A percentile compares a stretch with the other conserved stretches of the same genome.
Conservation (phyloP, 2,329 filamentous ascomycete genomes). For the Exophiala alcalophila region DNA sequence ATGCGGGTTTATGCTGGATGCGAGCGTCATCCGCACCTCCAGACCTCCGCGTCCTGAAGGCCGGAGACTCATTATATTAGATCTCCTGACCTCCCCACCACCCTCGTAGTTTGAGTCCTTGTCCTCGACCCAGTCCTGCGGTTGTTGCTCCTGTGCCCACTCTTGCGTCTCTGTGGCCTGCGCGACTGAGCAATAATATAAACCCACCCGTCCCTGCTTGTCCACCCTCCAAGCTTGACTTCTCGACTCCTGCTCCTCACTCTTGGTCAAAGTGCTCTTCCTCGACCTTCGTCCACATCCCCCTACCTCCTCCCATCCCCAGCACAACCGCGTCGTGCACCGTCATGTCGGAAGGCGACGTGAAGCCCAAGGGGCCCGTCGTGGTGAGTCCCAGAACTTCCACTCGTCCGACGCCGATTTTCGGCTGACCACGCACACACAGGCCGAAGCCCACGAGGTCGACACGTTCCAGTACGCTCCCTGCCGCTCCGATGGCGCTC, state of each 20-base stretch:
- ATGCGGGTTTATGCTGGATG: too few relatives aligned
- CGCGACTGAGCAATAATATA: conserved; percentile 10
- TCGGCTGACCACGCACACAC: conserved; percentile 17
- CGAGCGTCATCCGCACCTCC: too few relatives aligned
- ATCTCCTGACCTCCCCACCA: conserved; percentile 16
- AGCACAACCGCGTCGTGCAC: neutral
- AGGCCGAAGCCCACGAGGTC: conserved; percentile 47
- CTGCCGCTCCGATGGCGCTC: too few relatives aligned
- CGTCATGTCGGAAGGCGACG: conserved; percentile 39
- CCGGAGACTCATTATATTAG: conserved; percentile 15
- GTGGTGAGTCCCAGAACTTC: conserved; percentile 37
- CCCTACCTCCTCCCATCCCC: neutral
- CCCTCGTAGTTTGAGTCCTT: too few relatives aligned
- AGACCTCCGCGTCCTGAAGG: neutral
- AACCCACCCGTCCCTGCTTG: conserved; percentile 8
- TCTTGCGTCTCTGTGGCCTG: too few relatives aligned
- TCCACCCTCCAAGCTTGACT: conserved; percentile 4
- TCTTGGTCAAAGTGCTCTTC: too few relatives aligned
- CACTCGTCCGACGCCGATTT: conserved; percentile 2
- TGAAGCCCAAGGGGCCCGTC: conserved; percentile 35
- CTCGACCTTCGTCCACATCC: too few relatives aligned
- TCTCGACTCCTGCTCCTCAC: conserved; percentile 3
- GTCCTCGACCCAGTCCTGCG: conserved; percentile 3
- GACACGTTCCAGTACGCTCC: conserved; percentile 46
- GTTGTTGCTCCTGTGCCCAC: conserved; percentile 4